Conservation (phyloP, 495 filamentous ascomycete genomes). For the Penicillium ochrochloron region DNA sequence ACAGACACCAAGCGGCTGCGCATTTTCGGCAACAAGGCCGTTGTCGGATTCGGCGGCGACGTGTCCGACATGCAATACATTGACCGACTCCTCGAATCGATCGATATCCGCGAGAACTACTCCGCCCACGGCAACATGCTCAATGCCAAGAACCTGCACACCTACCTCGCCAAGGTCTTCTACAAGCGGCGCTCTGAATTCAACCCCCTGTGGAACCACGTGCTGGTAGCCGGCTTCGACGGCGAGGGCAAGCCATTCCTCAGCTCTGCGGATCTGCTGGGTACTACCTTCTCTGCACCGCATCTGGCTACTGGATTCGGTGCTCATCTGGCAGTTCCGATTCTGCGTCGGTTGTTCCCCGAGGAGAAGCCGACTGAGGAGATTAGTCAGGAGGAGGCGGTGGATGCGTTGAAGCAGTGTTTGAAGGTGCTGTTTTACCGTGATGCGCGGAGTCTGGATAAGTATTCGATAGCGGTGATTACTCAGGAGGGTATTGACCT, state of each 20-base stretch:
- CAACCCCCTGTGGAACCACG: constrained; percentile 95
- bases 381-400: constrained; percentile 77
- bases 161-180: constrained; percentile 90
- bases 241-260: constrained; percentile 81
- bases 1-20: constrained; percentile 90
- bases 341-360: constrained; percentile 79
- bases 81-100: constrained; percentile 82
- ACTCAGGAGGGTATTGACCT: constrained; percentile 81
- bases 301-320: constrained; percentile 93
- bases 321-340: constrained; percentile 87
- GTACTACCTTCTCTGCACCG: constrained; percentile 86
- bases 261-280: constrained; percentile 86
- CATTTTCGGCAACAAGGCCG: constrained; percentile 70
- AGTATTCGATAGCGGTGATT: constrained; percentile 88
- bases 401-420: constrained; percentile 81
- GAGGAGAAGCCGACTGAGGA: constrained; percentile 75
- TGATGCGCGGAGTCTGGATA: constrained; percentile 89
- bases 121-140: constrained; percentile 61
- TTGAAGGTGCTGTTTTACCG: constrained; percentile 99
- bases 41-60: constrained; percentile 91
- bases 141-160: constrained; percentile 92
- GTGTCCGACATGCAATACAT: constrained; percentile 99
- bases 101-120: constrained; percentile 90
- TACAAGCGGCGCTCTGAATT: constrained; percentile 94
- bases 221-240: constrained; percentile 89